These are phyloP conservation scores for Globisporangium takayamanum DNA, from an alignment of 352 stramenopile genomes.

Conservation along the genomic window DNA sequence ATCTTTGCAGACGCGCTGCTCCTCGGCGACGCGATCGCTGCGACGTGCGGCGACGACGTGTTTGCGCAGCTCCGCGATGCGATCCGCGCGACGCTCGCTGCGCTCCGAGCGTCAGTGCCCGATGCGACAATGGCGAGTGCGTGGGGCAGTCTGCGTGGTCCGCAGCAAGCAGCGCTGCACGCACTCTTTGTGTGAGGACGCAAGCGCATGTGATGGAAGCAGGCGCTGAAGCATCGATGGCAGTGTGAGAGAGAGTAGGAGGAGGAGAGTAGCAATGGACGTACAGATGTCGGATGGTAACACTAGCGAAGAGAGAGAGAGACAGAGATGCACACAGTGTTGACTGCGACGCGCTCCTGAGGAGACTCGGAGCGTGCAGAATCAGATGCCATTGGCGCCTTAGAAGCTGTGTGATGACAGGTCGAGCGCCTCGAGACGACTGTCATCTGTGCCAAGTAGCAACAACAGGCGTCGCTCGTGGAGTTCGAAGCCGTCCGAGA, in stretches of 20 bases:
- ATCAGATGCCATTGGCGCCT: too few relatives aligned
- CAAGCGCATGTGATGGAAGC: not conserved
- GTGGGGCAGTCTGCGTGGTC: conserved; percentile 38
- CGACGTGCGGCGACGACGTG: conserved; percentile 39
- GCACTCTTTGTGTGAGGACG: conserved; percentile 48
- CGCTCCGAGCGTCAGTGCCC: conserved; percentile 45
- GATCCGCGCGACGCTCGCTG: conserved; percentile 39
- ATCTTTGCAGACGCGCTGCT: conserved; percentile 54
- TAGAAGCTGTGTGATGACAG: too few relatives aligned
- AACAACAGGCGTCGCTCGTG: too few relatives aligned
- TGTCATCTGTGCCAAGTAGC: too few relatives aligned
- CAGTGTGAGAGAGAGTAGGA: not conserved
- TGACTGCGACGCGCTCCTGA: not conserved
- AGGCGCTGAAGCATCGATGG: not conserved
- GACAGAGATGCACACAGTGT: not conserved
- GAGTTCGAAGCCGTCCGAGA: not conserved
- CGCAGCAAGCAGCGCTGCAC: conserved; percentile 59
- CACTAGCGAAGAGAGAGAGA: not conserved
- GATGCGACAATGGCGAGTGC: conserved; percentile 47
- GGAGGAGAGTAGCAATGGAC: not conserved
- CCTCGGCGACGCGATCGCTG: conserved; percentile 30
- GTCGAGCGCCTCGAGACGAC: too few relatives aligned
- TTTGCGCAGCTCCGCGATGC: conserved; percentile 30
- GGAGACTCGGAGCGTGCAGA: too few relatives aligned
- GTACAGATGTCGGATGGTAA: not conserved